Base-by-base conservation (phyloP, 2,329 filamentous ascomycete genomes). In the Keithomyces neogunnii region DNA sequence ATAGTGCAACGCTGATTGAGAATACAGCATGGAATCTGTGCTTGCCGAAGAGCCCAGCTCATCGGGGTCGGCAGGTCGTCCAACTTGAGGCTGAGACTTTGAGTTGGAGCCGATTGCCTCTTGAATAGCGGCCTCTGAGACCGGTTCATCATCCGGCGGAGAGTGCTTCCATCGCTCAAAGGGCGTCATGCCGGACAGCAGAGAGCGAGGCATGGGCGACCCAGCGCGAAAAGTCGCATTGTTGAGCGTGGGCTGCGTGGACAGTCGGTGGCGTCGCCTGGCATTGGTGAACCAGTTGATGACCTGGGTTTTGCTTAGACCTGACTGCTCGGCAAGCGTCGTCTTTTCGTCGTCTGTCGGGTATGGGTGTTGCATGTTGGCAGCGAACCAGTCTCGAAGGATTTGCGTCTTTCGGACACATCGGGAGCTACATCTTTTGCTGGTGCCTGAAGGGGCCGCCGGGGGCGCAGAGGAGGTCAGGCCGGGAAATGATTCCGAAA, bases 261-360 rank as follows among this genome's bases (percentile, higher is more conserved):
- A 59, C 38, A 73, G 60, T 6, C 73, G 69, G 42, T 76, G 70
- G 1, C 74, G 73, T 6, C 75, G 69, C 26, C 75, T 66, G 1
- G 73, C 73, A 55, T 78, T 78, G 28, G 73, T 69, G 55, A 78
- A 77, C 74, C 74, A 78, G 48, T 74, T 75, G 28, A 70, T 62
- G 3, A 77, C 68, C 35, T 75, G 71, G 2, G 66, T 71, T 47
- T 63, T 63, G 26, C 68, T 75, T 13, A 77, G 65, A 1, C 73
- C 74, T 0, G 74, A 74, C 53, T 74, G 64, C 3, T 60, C 56
- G 9, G 67, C 62, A 0, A 78, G 63, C 3, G 57, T 53, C 0
- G 58, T 48, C 49, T 75, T 76, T 48, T 77, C 69, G 7, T 73
- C 67, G 30, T 76, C 72, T 1, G 66, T 69, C 2, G 75, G 74